phyloP scores from a whole-genome alignment of 129 eudicot species.

The Rutidosis leptorrhynchoides region DNA sequence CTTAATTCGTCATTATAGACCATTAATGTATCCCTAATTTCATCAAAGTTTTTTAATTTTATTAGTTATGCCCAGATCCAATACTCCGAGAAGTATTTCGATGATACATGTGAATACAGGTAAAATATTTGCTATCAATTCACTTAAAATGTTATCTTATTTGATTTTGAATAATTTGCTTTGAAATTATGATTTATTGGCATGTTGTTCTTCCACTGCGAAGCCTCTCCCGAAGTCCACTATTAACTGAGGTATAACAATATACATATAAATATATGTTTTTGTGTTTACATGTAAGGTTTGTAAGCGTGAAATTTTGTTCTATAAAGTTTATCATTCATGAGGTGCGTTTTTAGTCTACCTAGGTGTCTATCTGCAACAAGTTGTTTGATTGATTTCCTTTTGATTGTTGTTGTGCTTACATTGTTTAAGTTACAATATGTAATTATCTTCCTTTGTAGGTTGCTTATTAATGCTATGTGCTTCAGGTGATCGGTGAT shows the following conservation, averaged over 20 bases:
- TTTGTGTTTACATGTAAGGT: no score
- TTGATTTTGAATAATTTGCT: not conserved
- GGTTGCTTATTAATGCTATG: no score
- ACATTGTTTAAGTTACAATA: no score
- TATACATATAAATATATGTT: not conserved
- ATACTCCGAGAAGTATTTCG: constrained; percentile 80
- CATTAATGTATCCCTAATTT: constrained; percentile 4
- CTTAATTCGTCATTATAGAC: constrained; percentile 1
- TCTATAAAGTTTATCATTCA: no score
- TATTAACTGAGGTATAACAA: constrained; percentile 66
- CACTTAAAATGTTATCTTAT: not conserved
- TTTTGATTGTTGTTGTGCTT: no score
- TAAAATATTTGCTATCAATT: not conserved
- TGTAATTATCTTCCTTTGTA: no score
- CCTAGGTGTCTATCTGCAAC: no score
- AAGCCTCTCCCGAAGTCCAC: constrained; percentile 91
- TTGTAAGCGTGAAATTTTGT: no score
- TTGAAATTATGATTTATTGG: constrained; percentile 36
- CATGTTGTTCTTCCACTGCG: constrained; percentile 92
- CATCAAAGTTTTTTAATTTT: constrained; percentile 12
- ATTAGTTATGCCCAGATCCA: constrained; percentile 69
- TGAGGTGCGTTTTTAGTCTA: no score
- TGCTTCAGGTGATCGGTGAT: no score
- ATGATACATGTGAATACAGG: constrained; percentile 91
- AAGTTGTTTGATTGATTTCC: no score